Evolutionary conservation across 768 basidiomycete species (phyloP).

Genomic region (Termitomyces sp.): DNA sequence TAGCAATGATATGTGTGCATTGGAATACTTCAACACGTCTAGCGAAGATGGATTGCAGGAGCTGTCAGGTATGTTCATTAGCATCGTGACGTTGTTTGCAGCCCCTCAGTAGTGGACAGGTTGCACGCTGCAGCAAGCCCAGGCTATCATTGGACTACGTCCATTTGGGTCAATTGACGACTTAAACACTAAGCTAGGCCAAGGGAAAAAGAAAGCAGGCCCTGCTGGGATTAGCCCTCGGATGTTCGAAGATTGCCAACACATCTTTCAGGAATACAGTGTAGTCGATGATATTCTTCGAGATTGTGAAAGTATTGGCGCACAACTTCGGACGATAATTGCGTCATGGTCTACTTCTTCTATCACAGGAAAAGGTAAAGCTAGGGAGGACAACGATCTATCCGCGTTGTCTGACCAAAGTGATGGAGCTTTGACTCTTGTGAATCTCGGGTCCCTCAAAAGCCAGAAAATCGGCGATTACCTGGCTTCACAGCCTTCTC

Average conservation of each 20-base stretch:
- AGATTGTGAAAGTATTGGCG: constrained; percentile 85
- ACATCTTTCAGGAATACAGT: constrained; percentile 81
- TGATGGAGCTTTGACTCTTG: constrained; percentile 63
- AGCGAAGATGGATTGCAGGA: constrained; percentile 65
- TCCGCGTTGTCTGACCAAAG: constrained; percentile 34
- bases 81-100: not conserved
- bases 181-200: constrained; percentile 69
- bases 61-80: constrained; percentile 55
- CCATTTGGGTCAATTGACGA: constrained; percentile 80
- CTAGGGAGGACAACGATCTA: constrained; percentile 26
- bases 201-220: constrained; percentile 85
- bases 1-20: constrained; percentile 45
- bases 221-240: constrained; percentile 82
- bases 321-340: constrained; percentile 68
- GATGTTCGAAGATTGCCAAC: constrained; percentile 86
- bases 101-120: constrained; percentile 36
- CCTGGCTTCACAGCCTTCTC: constrained; percentile 69
- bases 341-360: constrained; percentile 64
- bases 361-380: constrained; percentile 35
- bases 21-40: constrained; percentile 69
- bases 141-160: constrained; percentile 70
- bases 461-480: constrained; percentile 54
- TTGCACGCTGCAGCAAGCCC: constrained; percentile 79
- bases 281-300: constrained; percentile 86
- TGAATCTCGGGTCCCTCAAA: constrained; percentile 39